Conservation (phyloP, 495 filamentous ascomycete species). For the Lophiostoma macrostomum region DNA sequence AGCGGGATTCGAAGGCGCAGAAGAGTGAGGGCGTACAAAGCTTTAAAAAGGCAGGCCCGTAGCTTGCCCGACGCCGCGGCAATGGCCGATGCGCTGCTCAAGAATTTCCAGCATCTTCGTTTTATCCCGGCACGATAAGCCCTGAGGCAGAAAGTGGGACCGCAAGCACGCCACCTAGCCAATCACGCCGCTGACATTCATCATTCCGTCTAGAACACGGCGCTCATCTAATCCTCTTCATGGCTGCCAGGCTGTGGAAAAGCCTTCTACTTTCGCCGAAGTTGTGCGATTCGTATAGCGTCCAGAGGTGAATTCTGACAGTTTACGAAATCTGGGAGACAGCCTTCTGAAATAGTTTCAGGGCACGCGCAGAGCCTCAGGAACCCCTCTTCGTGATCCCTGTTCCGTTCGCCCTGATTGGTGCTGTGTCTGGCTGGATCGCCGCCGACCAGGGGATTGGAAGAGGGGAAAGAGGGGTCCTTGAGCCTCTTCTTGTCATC, state of each 20-base stretch:
- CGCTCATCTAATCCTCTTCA: constrained; percentile 22
- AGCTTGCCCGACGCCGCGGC: too few species aligned
- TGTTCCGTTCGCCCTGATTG: background rate
- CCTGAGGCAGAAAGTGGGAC: constrained; percentile 6
- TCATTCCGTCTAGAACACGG: constrained; percentile 21
- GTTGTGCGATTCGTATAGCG: background rate
- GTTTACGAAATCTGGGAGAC: background rate
- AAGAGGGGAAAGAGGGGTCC: constrained; percentile 1
- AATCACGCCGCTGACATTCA: constrained; percentile 3
- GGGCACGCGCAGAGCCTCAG: constrained; percentile 8
- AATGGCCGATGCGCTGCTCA: too few species aligned
- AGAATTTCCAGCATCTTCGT: constrained; percentile 4
- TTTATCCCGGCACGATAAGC: constrained; percentile 7
- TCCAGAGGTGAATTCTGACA: background rate
- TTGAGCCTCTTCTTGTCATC: background rate
- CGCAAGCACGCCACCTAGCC: background rate
- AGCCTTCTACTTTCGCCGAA: too few species aligned
- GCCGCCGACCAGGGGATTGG: background rate
- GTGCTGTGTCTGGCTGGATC: background rate
- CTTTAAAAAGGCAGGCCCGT: too few species aligned
- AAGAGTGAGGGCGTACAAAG: too few species aligned
- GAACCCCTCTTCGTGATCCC: background rate
- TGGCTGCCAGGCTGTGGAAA: too few species aligned
- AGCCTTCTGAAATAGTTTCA: background rate
- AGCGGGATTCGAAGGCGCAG: too few species aligned